Evolutionary conservation across 805 yeast genomes (phyloP), one percentile per base, ranked within the genome.

Genomic region (Starmerella geochares): DNA sequence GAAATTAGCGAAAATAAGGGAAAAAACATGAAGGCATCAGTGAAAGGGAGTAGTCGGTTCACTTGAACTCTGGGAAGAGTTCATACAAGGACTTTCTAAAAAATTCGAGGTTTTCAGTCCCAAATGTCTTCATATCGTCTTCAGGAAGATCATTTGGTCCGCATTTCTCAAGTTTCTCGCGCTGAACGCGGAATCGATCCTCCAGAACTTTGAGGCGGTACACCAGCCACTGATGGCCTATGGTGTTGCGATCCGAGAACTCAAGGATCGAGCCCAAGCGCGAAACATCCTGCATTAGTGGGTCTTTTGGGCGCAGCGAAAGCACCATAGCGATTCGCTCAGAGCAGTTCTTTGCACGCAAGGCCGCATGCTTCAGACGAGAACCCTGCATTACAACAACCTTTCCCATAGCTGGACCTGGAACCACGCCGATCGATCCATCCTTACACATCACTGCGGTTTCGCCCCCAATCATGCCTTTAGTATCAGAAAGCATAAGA

Each of bases 401-500:
- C 58, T 70, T 69, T n/a, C 78, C 79, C 54, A 63, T 65, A 27
- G 68, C 67, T 32, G 78, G 78, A 9, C 74, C 75, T 1, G 64
- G 55, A 24, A 59, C 59, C 10, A 56, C 54, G 17, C 51, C 32
- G 9, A 56, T 44, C 10, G 51, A 32, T 3, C 61, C 65, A 38
- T 64, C 62, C 2, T 74, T 74, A 66, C 65, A 67, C 52, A 69
- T 63, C 33, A 72, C 62, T 6, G 67, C 66, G 1, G 77, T 72
- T 60, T 77, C 82, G 44, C 82, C 82, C 25, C 82, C 82, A 60
- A 73, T 66, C 81, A 78, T 77, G 40, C 68, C 63, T 2, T 72
- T 55, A 8, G 83, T 78, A 58, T 78, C 81, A 27, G 78, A 72
- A 40, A 78, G 60, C 83, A 78, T 78, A 53, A 78, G 67, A 14